Percentiles rank a stretch among this genome's conserved stretches.
phyloP scores from a whole-genome alignment of 805 yeast genomes.

The Ogataea sp. region DNA sequence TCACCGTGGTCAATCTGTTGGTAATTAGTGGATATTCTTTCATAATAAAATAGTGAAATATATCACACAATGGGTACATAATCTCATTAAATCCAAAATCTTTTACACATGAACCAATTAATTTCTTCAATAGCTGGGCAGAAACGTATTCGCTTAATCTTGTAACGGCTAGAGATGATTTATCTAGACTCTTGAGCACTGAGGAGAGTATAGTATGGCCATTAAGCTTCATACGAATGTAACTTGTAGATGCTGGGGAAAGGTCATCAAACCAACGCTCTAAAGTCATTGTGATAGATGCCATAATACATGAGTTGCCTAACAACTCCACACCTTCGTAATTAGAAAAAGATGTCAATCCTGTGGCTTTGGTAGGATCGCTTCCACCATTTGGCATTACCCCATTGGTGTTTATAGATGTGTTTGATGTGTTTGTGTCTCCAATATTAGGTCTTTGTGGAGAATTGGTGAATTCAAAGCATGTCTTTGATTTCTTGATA shows the following conservation, averaged over 20 bases:
- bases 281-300: constrained; percentile 52
- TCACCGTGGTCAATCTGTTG: constrained; percentile 12
- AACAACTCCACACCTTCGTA: constrained; percentile 43
- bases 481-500: constrained; percentile 57
- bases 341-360: constrained; percentile 13
- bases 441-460: background rate
- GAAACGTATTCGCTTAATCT: constrained; percentile 43
- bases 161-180: constrained; percentile 23
- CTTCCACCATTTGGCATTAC: constrained; percentile 1
- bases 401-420: too few relatives aligned
- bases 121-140: constrained; percentile 43
- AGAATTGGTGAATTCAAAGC: constrained; percentile 36
- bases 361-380: too few relatives aligned
- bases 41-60: constrained; percentile 51
- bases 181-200: constrained; percentile 39
- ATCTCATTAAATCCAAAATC: constrained; percentile 76
- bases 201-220: constrained; percentile 31
- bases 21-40: constrained; percentile 59
- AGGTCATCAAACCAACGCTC: constrained; percentile 54
- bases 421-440: too few relatives aligned
- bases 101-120: constrained; percentile 63
- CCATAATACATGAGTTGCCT: constrained; percentile 48
- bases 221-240: constrained; percentile 29
- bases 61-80: constrained; percentile 58
- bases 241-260: constrained; percentile 48